Conservation (phyloP, 345 rosid species). For the Noccaea bulbosa region DNA sequence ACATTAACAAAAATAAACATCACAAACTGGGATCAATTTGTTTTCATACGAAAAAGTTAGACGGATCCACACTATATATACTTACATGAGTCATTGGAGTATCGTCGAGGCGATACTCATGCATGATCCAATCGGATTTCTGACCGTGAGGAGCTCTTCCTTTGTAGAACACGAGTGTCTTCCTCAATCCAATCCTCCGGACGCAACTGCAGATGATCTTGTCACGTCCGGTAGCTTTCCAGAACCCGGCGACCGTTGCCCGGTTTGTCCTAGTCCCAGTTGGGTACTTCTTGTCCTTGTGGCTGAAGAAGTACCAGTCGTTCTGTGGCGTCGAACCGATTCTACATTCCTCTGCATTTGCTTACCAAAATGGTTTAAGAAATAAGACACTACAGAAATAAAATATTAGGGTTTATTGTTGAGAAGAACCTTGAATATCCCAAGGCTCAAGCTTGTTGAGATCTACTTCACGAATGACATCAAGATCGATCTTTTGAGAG, state of each 20-base stretch:
- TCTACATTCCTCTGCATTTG: constrained; percentile 74
- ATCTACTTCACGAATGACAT: constrained; percentile 97
- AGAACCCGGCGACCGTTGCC: constrained; percentile 91
- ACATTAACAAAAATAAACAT: too few species aligned
- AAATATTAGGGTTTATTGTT: constrained; percentile 14
- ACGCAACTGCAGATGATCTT: constrained; percentile 82
- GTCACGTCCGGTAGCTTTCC: constrained; percentile 99
- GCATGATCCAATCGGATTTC: constrained; percentile 99
- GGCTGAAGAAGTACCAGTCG: constrained; percentile 99
- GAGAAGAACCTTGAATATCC: constrained; percentile 88
- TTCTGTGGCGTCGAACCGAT: constrained; percentile 93
- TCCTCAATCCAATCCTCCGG: constrained; percentile 80
- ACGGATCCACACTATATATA: not conserved
- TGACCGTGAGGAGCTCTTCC: constrained; percentile 98
- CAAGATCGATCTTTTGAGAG: constrained; percentile 84
- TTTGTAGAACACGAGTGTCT: constrained; percentile 89
- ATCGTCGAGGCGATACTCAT: constrained; percentile 94
- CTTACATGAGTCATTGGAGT: constrained; percentile 49
- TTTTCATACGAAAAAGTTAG: too few species aligned
- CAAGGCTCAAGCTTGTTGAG: constrained; percentile 99
- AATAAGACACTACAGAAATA: not conserved
- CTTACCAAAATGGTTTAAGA: constrained; percentile 3
- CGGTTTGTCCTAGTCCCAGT: constrained; percentile 95
- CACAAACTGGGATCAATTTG: too few species aligned
- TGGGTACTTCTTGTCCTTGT: constrained; percentile 97